Evolutionary conservation across 2,329 filamentous ascomycete genomes (phyloP), one percentile per base, ranked within the genome.

Genomic region (Sporothrix sp.): DNA sequence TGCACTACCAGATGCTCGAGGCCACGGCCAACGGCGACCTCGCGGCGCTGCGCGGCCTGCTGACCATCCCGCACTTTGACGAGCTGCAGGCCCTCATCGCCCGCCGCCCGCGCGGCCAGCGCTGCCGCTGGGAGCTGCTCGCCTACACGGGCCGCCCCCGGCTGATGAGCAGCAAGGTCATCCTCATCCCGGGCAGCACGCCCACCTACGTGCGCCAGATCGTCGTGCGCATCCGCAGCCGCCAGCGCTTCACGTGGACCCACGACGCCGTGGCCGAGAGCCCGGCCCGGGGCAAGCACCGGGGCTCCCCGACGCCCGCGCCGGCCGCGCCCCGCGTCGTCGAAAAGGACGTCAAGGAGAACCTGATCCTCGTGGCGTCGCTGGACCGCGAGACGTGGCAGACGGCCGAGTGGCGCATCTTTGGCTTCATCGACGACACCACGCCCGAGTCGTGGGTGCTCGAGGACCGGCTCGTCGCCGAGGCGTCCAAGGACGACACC

Each of bases 1-100:
- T 85, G 59, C 81, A 87, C 63, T 66, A 68, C 48, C 66, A 76
- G 56, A 77, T 86, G 71, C 78, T 80, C 58, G 71, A 73, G 52
- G 76, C 76, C 4, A 74, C 84, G 45, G 82, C 83, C 7, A 65
- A 66, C 2, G 79, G 78, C 52, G 76, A 84, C 66, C 66, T 68
- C 56, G 57, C 60, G 2, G 66, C 71, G 5, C 66, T 85, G 23
- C 65, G 70, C 40, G 63, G 65, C 25, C 64, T 84, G 42, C 85
- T 82, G 67, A 65, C 52, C 8, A 35, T 73, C 20, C 70, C 72
- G 21, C 70, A 85, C 39, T 69, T 68, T 56, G 62, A 68, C 39
- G 70, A 70, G 45, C 73, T 87, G 55, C 60, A 65, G n/a, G 62
- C 67, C 8, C 71, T 75, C 50, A 71, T 87, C 56, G 72, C 73